Evolutionary conservation across 345 rosid species (phyloP).

Genomic region (Salix koriyanagi): DNA sequence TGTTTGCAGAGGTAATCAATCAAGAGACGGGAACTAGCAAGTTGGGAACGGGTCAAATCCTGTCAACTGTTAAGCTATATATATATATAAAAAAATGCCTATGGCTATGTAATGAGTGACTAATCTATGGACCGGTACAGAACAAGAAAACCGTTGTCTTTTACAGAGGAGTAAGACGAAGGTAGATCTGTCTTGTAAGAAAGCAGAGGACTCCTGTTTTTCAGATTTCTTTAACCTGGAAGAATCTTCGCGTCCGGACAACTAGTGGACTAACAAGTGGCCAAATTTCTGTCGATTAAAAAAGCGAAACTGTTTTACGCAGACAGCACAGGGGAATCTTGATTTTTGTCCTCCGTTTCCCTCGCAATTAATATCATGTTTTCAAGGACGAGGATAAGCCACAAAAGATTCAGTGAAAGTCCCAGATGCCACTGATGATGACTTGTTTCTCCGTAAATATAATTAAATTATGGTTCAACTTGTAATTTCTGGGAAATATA

Average conservation of each 20-base stretch:
- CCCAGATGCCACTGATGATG: slow-evolving; percentile 8
- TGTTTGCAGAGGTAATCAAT: background rate
- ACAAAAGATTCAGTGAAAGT: slow-evolving; percentile 15
- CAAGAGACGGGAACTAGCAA: background rate
- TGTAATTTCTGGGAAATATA: background rate
- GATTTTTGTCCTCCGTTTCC: slow-evolving; percentile 13
- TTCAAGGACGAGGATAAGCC: slow-evolving; percentile 1
- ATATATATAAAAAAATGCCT: background rate
- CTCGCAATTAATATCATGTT: background rate
- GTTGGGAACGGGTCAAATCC: background rate
- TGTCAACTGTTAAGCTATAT: background rate
- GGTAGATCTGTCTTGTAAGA: background rate
- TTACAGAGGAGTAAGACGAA: background rate
- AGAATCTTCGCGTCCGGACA: slow-evolving; percentile 23
- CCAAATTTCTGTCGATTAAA: slow-evolving; percentile 9
- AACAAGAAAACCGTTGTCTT: background rate
- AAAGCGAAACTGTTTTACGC: background rate
- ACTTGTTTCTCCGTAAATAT: background rate
- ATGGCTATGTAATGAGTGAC: background rate
- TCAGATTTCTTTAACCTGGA: background rate
- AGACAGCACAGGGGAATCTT: slow-evolving; percentile 27
- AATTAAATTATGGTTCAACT: slow-evolving; percentile 6
- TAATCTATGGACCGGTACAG: background rate
- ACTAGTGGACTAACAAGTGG: slow-evolving; percentile 9
- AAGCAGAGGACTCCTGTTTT: background rate